Evolutionary conservation across 2,329 filamentous ascomycete species (phyloP).

Genomic region (Tolypocladium endophyticum): DNA sequence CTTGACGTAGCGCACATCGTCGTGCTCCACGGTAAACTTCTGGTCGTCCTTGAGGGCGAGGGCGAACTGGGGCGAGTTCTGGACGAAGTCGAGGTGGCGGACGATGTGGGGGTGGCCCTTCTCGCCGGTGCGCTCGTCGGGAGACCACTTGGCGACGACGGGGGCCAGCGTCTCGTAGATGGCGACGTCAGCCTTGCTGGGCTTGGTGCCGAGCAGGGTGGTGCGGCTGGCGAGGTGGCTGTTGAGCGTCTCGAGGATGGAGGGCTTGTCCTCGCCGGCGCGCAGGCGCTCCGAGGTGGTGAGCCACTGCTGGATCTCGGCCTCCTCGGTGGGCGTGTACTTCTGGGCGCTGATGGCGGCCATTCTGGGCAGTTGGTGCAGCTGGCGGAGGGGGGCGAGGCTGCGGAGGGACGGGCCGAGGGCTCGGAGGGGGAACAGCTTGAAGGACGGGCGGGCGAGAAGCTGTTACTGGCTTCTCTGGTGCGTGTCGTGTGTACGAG

Average conservation of each 20-base stretch:
- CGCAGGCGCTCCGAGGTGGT: slow-evolving; percentile 61
- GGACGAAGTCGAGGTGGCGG: slow-evolving; percentile 85
- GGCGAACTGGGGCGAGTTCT: slow-evolving; percentile 70
- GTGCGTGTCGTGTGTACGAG: neutral
- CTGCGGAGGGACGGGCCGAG: slow-evolving; percentile 17
- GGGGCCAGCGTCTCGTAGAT: slow-evolving; percentile 72
- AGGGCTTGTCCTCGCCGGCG: slow-evolving; percentile 45
- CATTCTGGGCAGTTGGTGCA: slow-evolving; percentile 41
- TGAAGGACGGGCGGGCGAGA: slow-evolving; percentile 11
- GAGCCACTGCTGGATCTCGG: slow-evolving; percentile 85
- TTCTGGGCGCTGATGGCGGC: slow-evolving; percentile 53
- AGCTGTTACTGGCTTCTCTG: slow-evolving; percentile 2
- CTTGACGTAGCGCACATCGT: slow-evolving; percentile 77
- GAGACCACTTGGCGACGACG: slow-evolving; percentile 65
- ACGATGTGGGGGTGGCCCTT: slow-evolving; percentile 85
- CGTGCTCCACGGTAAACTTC: slow-evolving; percentile 68
- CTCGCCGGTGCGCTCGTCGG: slow-evolving; percentile 83
- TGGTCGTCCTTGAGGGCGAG: slow-evolving; percentile 59
- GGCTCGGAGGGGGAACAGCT: slow-evolving; percentile 33
- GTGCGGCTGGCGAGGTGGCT: slow-evolving; percentile 78
- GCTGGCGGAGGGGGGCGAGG: slow-evolving; percentile 23
- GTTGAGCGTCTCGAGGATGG: slow-evolving; percentile 72
- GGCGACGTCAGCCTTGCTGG: slow-evolving; percentile 76
- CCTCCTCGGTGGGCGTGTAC: slow-evolving; percentile 70
- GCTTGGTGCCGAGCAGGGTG: slow-evolving; percentile 81